Evolutionary conservation across 441 rosid species (phyloP).

Genomic region (Arabidopsis hybrid): DNA sequence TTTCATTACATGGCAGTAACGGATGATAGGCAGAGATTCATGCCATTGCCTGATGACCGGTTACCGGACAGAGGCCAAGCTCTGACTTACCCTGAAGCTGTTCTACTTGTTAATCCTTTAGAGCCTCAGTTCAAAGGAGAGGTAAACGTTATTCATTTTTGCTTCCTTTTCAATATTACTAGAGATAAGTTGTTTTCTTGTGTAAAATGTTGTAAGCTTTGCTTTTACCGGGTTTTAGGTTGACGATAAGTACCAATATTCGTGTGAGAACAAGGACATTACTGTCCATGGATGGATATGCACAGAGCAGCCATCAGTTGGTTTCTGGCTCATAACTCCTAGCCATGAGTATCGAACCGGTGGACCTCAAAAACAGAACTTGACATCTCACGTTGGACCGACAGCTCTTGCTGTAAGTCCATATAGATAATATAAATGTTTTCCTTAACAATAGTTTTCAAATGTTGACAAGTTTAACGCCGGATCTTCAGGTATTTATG

Average conservation of each 20-base stretch:
- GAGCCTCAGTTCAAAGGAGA: conserved; percentile 69
- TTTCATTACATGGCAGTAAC: conserved; percentile 78
- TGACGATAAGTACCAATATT: conserved; percentile 78
- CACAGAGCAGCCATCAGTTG: conserved; percentile 54
- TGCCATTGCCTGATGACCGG: conserved; percentile 79
- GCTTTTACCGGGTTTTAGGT: conserved; percentile 45
- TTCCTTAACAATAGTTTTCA: not conserved
- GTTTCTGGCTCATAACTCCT: conserved; percentile 83
- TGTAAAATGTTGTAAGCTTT: not conserved
- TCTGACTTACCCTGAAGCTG: conserved; percentile 76
- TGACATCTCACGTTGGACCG: conserved; percentile 81
- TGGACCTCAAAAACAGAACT: conserved; percentile 70
- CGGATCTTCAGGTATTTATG: conserved; percentile 57
- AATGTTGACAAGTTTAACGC: not conserved
- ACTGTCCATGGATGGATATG: conserved; percentile 75
- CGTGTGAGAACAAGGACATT: conserved; percentile 68
- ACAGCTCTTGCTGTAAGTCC: conserved; percentile 67
- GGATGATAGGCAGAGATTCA: conserved; percentile 64
- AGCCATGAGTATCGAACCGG: conserved; percentile 71
- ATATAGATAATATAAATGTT: not conserved
- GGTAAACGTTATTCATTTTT: conserved; percentile 44
- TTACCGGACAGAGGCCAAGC: conserved; percentile 59
- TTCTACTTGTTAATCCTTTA: conserved; percentile 63
- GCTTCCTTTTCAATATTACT: not conserved
- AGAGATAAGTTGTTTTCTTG: conserved; percentile 26